Conservation (phyloP, 2,329 filamentous ascomycete species). For the Sarocladium brachiariae region DNA sequence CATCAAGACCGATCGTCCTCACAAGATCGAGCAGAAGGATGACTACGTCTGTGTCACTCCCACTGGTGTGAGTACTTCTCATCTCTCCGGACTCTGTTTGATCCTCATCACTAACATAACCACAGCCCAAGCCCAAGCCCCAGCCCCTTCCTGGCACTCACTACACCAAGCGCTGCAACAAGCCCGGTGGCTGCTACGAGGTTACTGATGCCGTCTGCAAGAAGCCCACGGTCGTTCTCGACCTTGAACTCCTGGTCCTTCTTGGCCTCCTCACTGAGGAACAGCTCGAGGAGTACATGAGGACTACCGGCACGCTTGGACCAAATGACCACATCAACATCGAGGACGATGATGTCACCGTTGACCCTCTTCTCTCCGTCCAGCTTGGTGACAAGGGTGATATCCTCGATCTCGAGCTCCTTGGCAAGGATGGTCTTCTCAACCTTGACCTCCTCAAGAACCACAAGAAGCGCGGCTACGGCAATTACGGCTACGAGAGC, state of each 20-base stretch:
- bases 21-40: slow-evolving; percentile 16
- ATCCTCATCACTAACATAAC: not conserved
- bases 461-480: slow-evolving; percentile 7
- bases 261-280: slow-evolving; percentile 17
- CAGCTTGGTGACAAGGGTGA: slow-evolving; percentile 10
- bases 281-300: slow-evolving; percentile 18
- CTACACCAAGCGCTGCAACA: slow-evolving; percentile 10
- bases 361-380: slow-evolving; percentile 13
- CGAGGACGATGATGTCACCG: slow-evolving; percentile 10
- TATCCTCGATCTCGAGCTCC: slow-evolving; percentile 14
- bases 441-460: slow-evolving; percentile 12
- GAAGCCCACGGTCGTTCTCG: slow-evolving; percentile 16
- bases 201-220: slow-evolving; percentile 17
- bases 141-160: not conserved
- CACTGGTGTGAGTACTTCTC: slow-evolving; percentile 8
- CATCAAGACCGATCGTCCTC: slow-evolving; percentile 14
- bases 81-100: not conserved
- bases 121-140: slow-evolving; percentile 7
- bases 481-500: not conserved
- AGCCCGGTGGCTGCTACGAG: slow-evolving; percentile 12
- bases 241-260: slow-evolving; percentile 16
- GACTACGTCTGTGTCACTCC: slow-evolving; percentile 17
- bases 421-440: slow-evolving; percentile 11
- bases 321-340: slow-evolving; percentile 10
- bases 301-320: slow-evolving; percentile 12